Evolutionary conservation across 164 flowering plant genomes (phyloP).

Genomic region (Magnolia sinica): DNA sequence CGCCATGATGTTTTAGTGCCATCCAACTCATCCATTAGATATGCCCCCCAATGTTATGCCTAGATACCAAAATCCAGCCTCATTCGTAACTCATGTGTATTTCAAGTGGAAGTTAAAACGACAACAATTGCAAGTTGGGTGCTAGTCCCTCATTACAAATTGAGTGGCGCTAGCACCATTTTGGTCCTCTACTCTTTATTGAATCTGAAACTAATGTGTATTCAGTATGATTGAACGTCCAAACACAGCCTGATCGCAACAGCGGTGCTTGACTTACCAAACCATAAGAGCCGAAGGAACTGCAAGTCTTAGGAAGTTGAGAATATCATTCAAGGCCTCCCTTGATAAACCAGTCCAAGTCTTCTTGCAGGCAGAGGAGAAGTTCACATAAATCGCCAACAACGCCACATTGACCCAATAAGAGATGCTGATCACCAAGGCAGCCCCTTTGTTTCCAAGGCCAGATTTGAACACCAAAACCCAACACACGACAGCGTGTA

Average conservation of each 20-base stretch:
- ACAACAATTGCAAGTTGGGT: neutral
- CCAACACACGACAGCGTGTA: conserved; percentile 35
- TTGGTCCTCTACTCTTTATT: neutral
- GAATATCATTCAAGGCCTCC: conserved; percentile 18
- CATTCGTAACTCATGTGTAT: too few relatives aligned
- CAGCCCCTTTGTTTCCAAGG: conserved; percentile 34
- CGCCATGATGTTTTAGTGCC: too few relatives aligned
- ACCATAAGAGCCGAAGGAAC: conserved; percentile 24
- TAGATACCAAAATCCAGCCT: too few relatives aligned
- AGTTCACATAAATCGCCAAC: conserved; percentile 17
- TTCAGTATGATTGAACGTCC: neutral
- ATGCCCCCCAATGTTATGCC: too few relatives aligned
- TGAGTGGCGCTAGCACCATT: neutral
- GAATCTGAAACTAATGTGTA: neutral
- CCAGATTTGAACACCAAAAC: conserved; percentile 29
- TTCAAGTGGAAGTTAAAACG: neutral
- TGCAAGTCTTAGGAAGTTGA: conserved; percentile 15
- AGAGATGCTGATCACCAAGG: conserved; percentile 31
- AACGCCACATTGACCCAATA: conserved; percentile 23
- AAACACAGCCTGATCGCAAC: too few relatives aligned
- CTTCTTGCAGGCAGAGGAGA: conserved; percentile 17
- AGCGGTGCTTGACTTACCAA: conserved; percentile 12
- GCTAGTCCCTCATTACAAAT: neutral
- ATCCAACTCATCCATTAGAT: neutral
- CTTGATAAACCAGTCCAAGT: conserved; percentile 27